Evolutionary conservation across 108 stramenopile species (phyloP).

Genomic region (Mediolabrus comicus): DNA sequence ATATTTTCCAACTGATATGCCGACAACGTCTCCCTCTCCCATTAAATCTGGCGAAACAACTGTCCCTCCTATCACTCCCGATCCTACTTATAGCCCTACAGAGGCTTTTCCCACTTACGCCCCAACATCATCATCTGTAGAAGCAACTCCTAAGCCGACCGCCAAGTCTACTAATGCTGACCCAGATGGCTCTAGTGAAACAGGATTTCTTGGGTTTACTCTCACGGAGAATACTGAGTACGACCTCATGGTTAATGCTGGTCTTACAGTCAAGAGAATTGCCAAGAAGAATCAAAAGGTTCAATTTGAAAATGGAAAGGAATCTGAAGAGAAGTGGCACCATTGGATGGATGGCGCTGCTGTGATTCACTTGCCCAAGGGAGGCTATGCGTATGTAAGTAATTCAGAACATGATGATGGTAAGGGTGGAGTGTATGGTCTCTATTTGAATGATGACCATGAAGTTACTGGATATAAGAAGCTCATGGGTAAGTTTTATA

Average conservation of each 20-base stretch:
- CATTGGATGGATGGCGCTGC: slow-evolving; percentile 24
- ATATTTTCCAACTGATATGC: too few species aligned
- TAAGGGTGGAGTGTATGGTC: slow-evolving; percentile 13
- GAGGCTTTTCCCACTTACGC: too few species aligned
- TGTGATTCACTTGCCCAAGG: slow-evolving; percentile 5
- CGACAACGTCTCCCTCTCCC: too few species aligned
- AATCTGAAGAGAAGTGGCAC: slow-evolving; percentile 13
- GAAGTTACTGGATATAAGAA: slow-evolving; percentile 11
- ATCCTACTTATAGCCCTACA: background rate
- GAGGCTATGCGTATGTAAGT: slow-evolving; percentile 38
- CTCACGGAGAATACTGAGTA: background rate
- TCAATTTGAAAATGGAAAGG: background rate
- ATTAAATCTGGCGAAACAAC: too few species aligned
- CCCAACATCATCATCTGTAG: background rate
- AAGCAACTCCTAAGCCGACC: background rate
- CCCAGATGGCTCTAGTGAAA: background rate
- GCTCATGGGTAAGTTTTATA: background rate
- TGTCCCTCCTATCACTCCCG: too few species aligned
- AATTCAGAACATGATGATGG: slow-evolving; percentile 21
- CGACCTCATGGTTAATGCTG: background rate
- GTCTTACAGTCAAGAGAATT: background rate
- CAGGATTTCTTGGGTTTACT: background rate
- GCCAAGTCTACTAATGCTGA: background rate
- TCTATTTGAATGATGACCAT: slow-evolving; percentile 17
- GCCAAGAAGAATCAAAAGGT: slow-evolving; percentile 1